Conservation (phyloP, 2,329 filamentous ascomycete genomes). For the Fusarium protoensiforme region DNA sequence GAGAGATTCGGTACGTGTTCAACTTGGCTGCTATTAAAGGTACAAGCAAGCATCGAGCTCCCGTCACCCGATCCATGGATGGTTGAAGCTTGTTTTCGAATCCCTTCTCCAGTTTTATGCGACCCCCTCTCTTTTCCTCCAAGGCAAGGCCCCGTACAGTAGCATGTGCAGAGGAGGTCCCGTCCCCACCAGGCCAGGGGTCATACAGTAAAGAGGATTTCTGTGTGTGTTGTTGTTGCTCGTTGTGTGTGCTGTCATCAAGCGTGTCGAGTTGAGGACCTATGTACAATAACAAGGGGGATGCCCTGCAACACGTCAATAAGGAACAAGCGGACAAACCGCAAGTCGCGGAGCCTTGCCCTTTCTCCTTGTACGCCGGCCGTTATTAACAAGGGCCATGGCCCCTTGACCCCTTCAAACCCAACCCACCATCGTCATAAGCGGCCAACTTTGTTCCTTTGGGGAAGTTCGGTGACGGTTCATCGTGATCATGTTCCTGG, state of each 20-base stretch:
- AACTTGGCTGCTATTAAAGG: slow-evolving; percentile 23
- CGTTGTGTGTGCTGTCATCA: slow-evolving; percentile 18
- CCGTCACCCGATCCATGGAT: slow-evolving; percentile 29
- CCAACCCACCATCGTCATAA: slow-evolving; percentile 18
- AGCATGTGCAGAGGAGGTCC: slow-evolving; percentile 8
- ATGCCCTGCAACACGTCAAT: slow-evolving; percentile 1
- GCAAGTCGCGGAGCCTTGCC: not conserved
- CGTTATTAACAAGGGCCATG: not conserved
- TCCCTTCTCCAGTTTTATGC: slow-evolving; percentile 27
- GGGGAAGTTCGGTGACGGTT: not conserved
- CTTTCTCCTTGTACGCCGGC: not conserved
- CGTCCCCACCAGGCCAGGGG: slow-evolving; percentile 27
- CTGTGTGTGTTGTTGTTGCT: slow-evolving; percentile 2
- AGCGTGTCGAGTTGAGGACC: slow-evolving; percentile 4
- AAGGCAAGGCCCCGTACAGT: slow-evolving; percentile 2
- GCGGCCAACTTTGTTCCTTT: slow-evolving; percentile 18
- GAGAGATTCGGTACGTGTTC: not conserved
- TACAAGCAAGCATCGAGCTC: slow-evolving; percentile 12
- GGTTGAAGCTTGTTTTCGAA: slow-evolving; percentile 26
- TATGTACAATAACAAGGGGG: slow-evolving; percentile 1
- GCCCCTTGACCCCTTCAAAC: not conserved
- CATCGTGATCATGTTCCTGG: slow-evolving; percentile 1
- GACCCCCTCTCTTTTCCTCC: slow-evolving; percentile 15
- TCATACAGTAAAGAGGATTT: slow-evolving; percentile 2
- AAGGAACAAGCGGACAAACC: slow-evolving; percentile 4